Percentiles rank a stretch among this genome's conserved stretches.
Evolutionary conservation across 257 asterid genomes (phyloP).

Genomic region (Osmanthus fragrans): DNA sequence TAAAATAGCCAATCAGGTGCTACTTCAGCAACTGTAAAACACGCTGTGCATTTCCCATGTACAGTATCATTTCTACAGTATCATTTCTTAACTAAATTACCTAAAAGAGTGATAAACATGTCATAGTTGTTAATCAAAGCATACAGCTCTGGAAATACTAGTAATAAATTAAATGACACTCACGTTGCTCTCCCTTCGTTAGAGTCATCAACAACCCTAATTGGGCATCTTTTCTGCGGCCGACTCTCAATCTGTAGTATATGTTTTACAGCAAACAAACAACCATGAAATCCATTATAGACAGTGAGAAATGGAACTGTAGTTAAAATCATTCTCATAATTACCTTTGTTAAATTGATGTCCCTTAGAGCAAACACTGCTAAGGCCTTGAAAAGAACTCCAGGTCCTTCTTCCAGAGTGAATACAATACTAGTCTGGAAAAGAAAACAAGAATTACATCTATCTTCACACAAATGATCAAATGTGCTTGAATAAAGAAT

Average conservation of each 20-base stretch:
- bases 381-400: constrained; percentile 91
- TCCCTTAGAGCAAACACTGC: constrained; percentile 83
- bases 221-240: constrained; percentile 78
- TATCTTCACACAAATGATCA: constrained; percentile 6
- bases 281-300: not conserved
- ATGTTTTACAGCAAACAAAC: constrained; percentile 6
- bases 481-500: not conserved
- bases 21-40: too few relatives aligned
- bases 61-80: too few relatives aligned
- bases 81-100: too few relatives aligned
- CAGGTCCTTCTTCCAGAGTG: constrained; percentile 94
- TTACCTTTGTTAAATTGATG: constrained; percentile 84
- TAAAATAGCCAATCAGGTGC: too few relatives aligned
- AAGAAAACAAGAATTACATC: constrained; percentile 15
- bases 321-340: constrained; percentile 4
- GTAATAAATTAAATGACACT: not conserved
- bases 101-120: too few relatives aligned
- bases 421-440: constrained; percentile 87
- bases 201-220: constrained; percentile 81
- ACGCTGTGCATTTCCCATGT: too few relatives aligned
- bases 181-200: constrained; percentile 72
- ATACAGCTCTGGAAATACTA: too few relatives aligned
- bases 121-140: too few relatives aligned
- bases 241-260: constrained; percentile 83
- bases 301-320: constrained; percentile 11